Base-by-base conservation (phyloP, 371 early-diverging fungal species). In the Capillidium heterosporum region DNA sequence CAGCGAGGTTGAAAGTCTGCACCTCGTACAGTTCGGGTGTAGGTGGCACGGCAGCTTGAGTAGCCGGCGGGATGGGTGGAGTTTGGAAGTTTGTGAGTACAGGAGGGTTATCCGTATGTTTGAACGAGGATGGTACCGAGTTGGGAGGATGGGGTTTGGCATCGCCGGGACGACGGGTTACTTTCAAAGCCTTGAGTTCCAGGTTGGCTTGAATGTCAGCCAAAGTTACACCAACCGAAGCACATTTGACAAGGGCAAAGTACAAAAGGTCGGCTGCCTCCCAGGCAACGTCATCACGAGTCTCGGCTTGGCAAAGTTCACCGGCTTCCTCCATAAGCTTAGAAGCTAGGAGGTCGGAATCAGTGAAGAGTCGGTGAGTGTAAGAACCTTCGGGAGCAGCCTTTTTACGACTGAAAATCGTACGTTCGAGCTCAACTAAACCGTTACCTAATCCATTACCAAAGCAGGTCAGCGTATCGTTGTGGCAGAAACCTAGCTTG, bases 271-370 rank as follows among this genome's bases (percentile, higher is more conserved):
- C 98, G 24, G 98, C 96, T 26, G 94, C 85, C 66, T 97, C 96
- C 80, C 86, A 89, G 2, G 94, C 91, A 60, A 94, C 79, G 1
- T 95, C 88, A 0, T 81, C 79, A 27, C 68, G 69, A 1, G 66
- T 67, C 10, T 62, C 71, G 28, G 98, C 95, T 27, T 86, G 80
- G 57, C 89, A 86, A 26, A 97, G 65, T 67, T 94, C 96, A 10
- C 83, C 77, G 1, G 98, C 98, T 68, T 95, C 96, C 65, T 97
- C 98, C 74, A 87, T 77, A 56, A 97, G 85, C 75, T 97, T 97
- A 61, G 89, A 78, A 51, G 76, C 69, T 41, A 97, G 75, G 35
- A 97, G 68, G 41, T 71, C 73, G 27, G 78, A 61, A 64, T 94
- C 91, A 41, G 77, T 74, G 64, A 95, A 95, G 46, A 97, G 71